These are phyloP conservation scores for Colletotrichum echinochloae DNA, from an alignment of 2,329 filamentous ascomycete genomes.

Conservation along the genomic window DNA sequence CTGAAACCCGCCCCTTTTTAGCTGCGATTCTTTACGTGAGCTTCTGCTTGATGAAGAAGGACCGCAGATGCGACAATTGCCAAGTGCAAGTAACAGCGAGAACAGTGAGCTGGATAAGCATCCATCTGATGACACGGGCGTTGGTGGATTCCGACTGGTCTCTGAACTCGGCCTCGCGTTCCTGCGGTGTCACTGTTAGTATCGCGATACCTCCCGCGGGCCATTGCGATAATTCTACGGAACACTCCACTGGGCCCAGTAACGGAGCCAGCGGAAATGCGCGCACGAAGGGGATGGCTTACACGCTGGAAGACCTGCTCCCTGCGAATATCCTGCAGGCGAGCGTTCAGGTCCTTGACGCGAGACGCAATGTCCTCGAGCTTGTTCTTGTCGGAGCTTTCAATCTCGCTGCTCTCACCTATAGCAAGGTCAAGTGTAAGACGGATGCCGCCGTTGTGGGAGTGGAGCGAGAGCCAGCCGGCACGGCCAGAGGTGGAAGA, in stretches of 20 bases:
- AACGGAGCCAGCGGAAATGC: background rate
- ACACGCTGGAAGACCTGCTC: conserved; percentile 98
- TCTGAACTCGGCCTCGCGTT: conserved; percentile 97
- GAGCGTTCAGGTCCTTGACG: conserved; percentile 87
- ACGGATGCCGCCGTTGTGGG: conserved; percentile 81
- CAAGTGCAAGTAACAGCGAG: conserved; percentile 91
- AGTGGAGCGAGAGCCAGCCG: conserved; percentile 77
- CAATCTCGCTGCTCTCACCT: conserved; percentile 93
- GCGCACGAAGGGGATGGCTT: conserved; percentile 48
- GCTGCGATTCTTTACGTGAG: conserved; percentile 74
- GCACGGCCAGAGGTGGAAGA: conserved; percentile 76
- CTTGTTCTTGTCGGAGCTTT: conserved; percentile 93
- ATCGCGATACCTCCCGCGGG: background rate
- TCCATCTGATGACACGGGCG: conserved; percentile 91
- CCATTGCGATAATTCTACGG: background rate
- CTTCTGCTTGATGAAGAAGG: conserved; percentile 99
- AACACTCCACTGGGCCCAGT: background rate
- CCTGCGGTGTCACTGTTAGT: conserved; percentile 62
- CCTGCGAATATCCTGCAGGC: conserved; percentile 87
- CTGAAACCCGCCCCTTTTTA: conserved; percentile 9
- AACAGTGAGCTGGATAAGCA: conserved; percentile 87
- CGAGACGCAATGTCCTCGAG: conserved; percentile 89
- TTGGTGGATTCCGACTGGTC: conserved; percentile 98
- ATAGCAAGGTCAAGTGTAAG: conserved; percentile 91
- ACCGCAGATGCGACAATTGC: conserved; percentile 94